Conservation (phyloP, 2,329 filamentous ascomycete genomes). For the Tolypocladium capitatum region DNA sequence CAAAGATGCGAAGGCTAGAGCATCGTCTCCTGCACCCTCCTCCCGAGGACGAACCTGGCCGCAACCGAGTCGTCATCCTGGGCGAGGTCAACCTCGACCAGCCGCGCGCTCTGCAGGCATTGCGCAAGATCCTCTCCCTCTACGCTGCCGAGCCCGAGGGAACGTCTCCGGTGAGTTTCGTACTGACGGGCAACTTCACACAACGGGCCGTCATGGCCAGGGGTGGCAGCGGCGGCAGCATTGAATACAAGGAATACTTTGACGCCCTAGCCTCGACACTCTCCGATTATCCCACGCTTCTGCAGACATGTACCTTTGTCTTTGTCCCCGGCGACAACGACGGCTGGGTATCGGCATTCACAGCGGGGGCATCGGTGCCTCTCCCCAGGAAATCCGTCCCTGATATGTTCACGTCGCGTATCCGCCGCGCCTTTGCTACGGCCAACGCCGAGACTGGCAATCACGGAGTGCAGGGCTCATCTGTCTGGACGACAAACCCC, state of each 20-base stretch:
- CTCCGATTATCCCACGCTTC: conserved; percentile 67
- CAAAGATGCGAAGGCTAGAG: conserved; percentile 73
- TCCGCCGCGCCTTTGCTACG: conserved; percentile 65
- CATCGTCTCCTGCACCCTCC: conserved; percentile 44
- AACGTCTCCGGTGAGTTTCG: conserved; percentile 61
- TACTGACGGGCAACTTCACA: conserved; percentile 77
- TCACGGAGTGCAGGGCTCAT: conserved; percentile 32
- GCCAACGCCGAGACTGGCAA: conserved; percentile 59
- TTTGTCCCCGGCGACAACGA: conserved; percentile 96
- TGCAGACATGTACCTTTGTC: conserved; percentile 70
- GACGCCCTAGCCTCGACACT: conserved; percentile 74
- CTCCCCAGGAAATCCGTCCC: conserved; percentile 63
- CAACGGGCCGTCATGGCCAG: conserved; percentile 51
- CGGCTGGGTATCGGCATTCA: conserved; percentile 85
- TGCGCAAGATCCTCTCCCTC: conserved; percentile 62
- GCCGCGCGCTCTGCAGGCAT: conserved; percentile 65
- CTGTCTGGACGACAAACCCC: conserved; percentile 84
- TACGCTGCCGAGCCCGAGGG: conserved; percentile 56
- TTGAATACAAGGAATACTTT: conserved; percentile 95
- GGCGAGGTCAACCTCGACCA: conserved; percentile 81
- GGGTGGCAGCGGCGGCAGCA: conserved; percentile 64
- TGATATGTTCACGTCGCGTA: conserved; percentile 76
- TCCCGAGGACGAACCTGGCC: conserved; percentile 22
- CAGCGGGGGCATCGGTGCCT: conserved; percentile 56
- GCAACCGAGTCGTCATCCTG: conserved; percentile 56